phyloP scores from a whole-genome alignment of 106 monocot species.

The Acanthochlamys bracteata region DNA sequence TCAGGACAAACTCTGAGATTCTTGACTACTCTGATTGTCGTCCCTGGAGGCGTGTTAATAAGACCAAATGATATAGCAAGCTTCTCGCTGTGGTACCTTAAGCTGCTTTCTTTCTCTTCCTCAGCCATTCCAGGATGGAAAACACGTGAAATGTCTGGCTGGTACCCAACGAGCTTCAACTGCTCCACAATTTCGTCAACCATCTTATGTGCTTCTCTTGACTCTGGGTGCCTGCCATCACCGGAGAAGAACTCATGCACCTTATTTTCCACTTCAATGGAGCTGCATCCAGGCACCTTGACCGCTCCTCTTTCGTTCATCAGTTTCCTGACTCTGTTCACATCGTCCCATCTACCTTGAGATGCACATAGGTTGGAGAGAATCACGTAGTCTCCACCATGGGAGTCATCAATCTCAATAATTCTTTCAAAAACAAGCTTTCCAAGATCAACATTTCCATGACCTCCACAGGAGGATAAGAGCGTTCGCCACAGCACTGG shows the following conservation, averaged over 20 bases:
- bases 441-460: constrained; percentile 49
- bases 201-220: constrained; percentile 33
- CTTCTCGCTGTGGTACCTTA: constrained; percentile 85
- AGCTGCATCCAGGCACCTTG: constrained; percentile 75
- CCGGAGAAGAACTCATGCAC: constrained; percentile 77
- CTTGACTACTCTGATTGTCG: constrained; percentile 54
- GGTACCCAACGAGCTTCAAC: constrained; percentile 47
- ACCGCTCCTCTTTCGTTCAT: constrained; percentile 48
- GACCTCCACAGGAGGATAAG: constrained; percentile 45
- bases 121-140: constrained; percentile 45
- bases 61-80: constrained; percentile 72
- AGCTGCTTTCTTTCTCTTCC: constrained; percentile 54
- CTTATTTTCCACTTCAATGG: constrained; percentile 45
- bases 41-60: constrained; percentile 51
- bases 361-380: constrained; percentile 61
- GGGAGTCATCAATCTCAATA: constrained; percentile 42
- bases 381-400: constrained; percentile 73
- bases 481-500: constrained; percentile 63
- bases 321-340: constrained; percentile 33
- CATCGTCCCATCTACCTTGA: constrained; percentile 47
- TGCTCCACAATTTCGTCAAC: constrained; percentile 50
- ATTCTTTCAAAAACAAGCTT: constrained; percentile 59
- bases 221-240: constrained; percentile 50
- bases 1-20: constrained; percentile 66
- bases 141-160: constrained; percentile 48